Conservation (phyloP, 2,329 filamentous ascomycete genomes). For the Stemphylium vesicarium region DNA sequence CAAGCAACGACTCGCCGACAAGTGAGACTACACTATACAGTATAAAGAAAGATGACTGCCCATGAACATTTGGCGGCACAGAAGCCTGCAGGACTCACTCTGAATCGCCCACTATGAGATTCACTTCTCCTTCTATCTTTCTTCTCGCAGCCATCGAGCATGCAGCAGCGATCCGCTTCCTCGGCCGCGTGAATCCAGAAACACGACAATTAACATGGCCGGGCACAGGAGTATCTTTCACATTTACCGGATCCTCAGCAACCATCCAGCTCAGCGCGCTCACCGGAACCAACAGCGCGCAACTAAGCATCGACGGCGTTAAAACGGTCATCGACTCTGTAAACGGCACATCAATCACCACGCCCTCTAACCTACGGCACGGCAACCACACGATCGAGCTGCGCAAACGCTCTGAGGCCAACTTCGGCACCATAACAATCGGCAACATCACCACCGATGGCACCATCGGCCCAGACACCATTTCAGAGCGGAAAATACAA, state of each 20-base stretch:
- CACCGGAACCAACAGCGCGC: constrained; percentile 44
- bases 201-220: constrained; percentile 56
- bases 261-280: constrained; percentile 43
- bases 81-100: too few relatives aligned
- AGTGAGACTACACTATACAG: too few relatives aligned
- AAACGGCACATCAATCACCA: constrained; percentile 38
- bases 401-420: constrained; percentile 50
- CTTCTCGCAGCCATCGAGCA: constrained; percentile 4
- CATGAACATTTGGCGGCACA: too few relatives aligned
- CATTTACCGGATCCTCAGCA: constrained; percentile 51
- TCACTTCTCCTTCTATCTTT: background rate
- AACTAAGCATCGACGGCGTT: constrained; percentile 44
- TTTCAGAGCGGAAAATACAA: constrained; percentile 49
- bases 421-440: constrained; percentile 45
- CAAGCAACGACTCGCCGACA: too few relatives aligned
- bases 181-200: constrained; percentile 53
- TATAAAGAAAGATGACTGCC: too few relatives aligned
- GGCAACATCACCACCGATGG: constrained; percentile 38
- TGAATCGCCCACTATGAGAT: background rate
- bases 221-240: constrained; percentile 52
- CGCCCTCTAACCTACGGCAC: constrained; percentile 34
- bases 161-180: constrained; percentile 14
- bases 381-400: constrained; percentile 49
- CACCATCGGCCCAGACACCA: constrained; percentile 22
- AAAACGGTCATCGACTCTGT: constrained; percentile 36